phyloP scores from a whole-genome alignment of 306 rosid species.

The Begonia loranthoides region DNA sequence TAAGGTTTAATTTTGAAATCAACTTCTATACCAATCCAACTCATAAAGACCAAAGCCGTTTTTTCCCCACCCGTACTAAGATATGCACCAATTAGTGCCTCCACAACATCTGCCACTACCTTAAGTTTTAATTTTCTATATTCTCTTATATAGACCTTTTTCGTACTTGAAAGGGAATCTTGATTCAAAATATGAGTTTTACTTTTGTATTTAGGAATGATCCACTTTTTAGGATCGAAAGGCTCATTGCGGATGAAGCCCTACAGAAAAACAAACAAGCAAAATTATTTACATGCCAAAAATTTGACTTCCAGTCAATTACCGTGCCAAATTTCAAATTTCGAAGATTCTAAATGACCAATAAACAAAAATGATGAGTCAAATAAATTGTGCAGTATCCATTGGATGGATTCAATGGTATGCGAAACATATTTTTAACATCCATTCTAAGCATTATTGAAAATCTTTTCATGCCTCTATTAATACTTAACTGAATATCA shows the following conservation, averaged over 20 bases:
- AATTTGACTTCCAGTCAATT: no score
- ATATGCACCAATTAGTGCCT: slow-evolving; percentile 82
- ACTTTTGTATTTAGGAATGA: slow-evolving; percentile 43
- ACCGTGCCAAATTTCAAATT: no score
- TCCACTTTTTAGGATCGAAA: slow-evolving; percentile 61
- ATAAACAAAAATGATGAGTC: no score
- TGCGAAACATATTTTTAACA: no score
- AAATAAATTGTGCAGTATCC: no score
- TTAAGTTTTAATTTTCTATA: slow-evolving; percentile 37
- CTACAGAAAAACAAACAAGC: slow-evolving; percentile 26
- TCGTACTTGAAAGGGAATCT: slow-evolving; percentile 12
- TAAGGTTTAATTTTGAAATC: slow-evolving; percentile 25
- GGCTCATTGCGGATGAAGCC: slow-evolving; percentile 57
- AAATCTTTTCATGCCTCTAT: no score
- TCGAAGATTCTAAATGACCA: no score
- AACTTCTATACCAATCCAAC: slow-evolving; percentile 60
- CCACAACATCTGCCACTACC: slow-evolving; percentile 72
- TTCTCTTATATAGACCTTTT: slow-evolving; percentile 24
- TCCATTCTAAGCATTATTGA: no score
- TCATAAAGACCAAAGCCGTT: slow-evolving; percentile 52
- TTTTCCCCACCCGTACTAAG: slow-evolving; percentile 66
- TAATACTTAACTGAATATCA: no score
- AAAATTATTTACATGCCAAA: not conserved
- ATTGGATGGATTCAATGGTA: no score
- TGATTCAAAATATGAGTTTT: slow-evolving; percentile 14